Conservation (phyloP, 768 basidiomycete species). For the Heimioporus sp. region DNA sequence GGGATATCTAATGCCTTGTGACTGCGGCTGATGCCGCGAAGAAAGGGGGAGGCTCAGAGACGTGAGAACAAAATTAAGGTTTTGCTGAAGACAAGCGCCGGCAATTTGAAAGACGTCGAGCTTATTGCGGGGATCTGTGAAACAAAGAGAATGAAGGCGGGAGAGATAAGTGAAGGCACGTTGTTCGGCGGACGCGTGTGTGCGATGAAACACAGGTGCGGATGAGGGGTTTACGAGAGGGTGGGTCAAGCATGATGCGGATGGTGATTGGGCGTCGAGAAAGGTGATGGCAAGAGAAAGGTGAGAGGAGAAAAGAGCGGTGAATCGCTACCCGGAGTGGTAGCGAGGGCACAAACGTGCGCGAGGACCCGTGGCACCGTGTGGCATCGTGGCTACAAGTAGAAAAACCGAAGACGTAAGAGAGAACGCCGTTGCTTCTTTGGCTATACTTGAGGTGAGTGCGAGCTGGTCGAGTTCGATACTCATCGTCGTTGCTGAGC, state of each 20-base stretch:
- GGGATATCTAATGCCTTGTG: background rate
- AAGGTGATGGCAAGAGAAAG: conserved; percentile 7
- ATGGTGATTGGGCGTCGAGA: conserved; percentile 21
- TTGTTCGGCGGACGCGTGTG: conserved; percentile 4
- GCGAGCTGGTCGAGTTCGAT: background rate
- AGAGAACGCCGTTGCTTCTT: conserved; percentile 10
- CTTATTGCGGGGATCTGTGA: conserved; percentile 1
- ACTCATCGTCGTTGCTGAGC: conserved; percentile 7
- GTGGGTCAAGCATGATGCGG: conserved; percentile 21
- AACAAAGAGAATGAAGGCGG: background rate
- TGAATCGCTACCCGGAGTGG: conserved; percentile 9
- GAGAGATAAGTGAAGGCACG: conserved; percentile 14
- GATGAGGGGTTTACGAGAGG: conserved; percentile 15
- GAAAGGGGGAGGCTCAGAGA: background rate
- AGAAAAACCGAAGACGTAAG: conserved; percentile 26
- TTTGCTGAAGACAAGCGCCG: conserved; percentile 5
- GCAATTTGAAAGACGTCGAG: conserved; percentile 25
- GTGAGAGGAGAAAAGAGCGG: conserved; percentile 5
- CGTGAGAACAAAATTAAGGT: conserved; percentile 17
- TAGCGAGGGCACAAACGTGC: conserved; percentile 33
- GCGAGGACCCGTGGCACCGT: conserved; percentile 35
- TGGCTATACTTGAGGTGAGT: conserved; percentile 17
- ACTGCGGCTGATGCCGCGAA: no score
- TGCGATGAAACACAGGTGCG: conserved; percentile 8
- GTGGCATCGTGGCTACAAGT: conserved; percentile 14